Conservation (phyloP, 2,329 filamentous ascomycete genomes). For the Colletotrichum eleusines region DNA sequence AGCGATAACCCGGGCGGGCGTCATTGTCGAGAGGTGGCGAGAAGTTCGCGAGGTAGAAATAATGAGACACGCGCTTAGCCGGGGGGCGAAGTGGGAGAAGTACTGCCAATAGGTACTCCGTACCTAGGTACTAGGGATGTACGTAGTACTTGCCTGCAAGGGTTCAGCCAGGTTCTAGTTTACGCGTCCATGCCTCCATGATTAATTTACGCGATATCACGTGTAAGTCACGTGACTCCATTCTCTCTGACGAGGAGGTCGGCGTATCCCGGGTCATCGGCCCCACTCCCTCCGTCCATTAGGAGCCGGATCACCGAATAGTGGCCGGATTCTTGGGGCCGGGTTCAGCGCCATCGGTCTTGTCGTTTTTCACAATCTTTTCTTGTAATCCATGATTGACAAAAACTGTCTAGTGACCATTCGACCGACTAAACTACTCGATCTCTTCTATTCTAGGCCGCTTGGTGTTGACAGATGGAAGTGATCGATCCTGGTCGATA, state of each 20-base stretch:
- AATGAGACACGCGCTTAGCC: conserved; percentile 2
- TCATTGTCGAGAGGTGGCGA: conserved; percentile 37
- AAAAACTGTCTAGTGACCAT: background rate
- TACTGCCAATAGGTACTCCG: background rate
- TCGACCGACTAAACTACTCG: conserved; percentile 55
- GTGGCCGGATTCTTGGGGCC: too few relatives aligned
- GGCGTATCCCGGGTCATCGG: too few relatives aligned
- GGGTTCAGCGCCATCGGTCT: background rate
- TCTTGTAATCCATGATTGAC: too few relatives aligned
- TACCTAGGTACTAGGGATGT: background rate
- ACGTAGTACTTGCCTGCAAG: background rate
- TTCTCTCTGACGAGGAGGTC: background rate
- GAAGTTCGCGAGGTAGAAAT: conserved; percentile 4
- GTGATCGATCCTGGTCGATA: conserved; percentile 30
- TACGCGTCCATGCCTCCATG: background rate
- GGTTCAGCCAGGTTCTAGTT: background rate
- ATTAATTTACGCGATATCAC: conserved; percentile 13
- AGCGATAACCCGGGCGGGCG: conserved; percentile 38
- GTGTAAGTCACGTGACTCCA: background rate
- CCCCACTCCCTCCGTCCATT: background rate
- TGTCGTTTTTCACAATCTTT: background rate
- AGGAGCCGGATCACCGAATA: background rate
- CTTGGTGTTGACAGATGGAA: conserved; percentile 29
- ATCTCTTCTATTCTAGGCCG: conserved; percentile 69
- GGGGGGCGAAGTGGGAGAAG: conserved; percentile 20